Base-by-base conservation (phyloP, 2,329 filamentous ascomycete genomes). In the Diaporthe eres region DNA sequence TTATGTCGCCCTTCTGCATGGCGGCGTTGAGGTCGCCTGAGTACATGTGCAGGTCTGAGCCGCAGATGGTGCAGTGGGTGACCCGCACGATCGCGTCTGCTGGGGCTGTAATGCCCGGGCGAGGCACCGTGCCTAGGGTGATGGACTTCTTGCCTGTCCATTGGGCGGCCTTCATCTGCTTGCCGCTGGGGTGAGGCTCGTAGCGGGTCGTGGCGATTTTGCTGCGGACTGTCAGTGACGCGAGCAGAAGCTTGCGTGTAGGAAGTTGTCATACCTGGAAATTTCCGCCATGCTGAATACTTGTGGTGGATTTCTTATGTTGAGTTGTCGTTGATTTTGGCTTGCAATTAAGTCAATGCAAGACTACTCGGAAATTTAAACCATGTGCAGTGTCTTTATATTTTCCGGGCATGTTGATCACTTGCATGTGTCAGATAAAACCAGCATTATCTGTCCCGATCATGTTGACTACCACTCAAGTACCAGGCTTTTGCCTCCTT, bases 51-150 rank as follows among this genome's bases (percentile, higher is more conserved):
- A 84, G 74, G 71, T 84, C 82, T 1, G 80, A 80, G 4, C 84
- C 83, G 76, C 83, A 85, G 67, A 85, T 81, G 4, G 82, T 82
- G 6, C 82, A 78, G 15, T 78, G 79, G 8, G 82, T 82, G 57
- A 85, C 79, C 8, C 80, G 80, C 9, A 85, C 81, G 61, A 86
- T 78, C 1, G 81, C 83, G 77, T 86, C 85, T 17, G 31, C 84
- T 85, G 37, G 37, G 4, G 58, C 58, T 15, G 58, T 61, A 3
- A 61, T 61, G 2, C 58, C 58, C 2, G 58, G 58, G 12, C 58
- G 58, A 8, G 58, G 58, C 6, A 61, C 58, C 2, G 58, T 61
- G 37, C 58, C 58, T 2, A 61, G 39, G 13, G 58, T 61, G 37
- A 61, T 61, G 37, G 58, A 61, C 3, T 61, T 61, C 39, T 42